Percentiles rank a stretch among this genome's conserved stretches.
phyloP scores from a whole-genome alignment of 2,329 filamentous ascomycete genomes.

The Phoma sp. region DNA sequence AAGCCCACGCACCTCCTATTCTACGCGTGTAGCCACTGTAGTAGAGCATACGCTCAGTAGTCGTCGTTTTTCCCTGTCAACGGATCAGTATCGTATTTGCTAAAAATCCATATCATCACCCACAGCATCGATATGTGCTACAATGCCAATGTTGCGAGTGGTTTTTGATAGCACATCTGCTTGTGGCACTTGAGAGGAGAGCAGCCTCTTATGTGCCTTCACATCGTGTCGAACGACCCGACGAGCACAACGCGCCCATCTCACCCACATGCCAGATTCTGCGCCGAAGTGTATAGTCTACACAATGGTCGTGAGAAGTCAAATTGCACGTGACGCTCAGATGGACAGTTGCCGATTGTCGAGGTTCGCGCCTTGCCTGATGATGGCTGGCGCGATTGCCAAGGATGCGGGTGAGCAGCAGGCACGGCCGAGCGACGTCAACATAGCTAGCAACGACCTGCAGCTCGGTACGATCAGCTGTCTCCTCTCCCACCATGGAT shows the following conservation, averaged over 20 bases:
- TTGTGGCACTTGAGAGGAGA: conserved; percentile 32
- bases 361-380: conserved; percentile 36
- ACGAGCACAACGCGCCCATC: conserved; percentile 44
- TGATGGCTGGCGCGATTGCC: conserved; percentile 28
- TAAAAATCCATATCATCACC: not conserved
- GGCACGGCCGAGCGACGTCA: conserved; percentile 18
- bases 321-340: conserved; percentile 34
- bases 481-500: conserved; percentile 60
- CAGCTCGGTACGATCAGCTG: conserved; percentile 30
- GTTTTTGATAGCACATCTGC: conserved; percentile 63
- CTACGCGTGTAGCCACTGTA: conserved; percentile 89
- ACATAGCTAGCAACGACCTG: conserved; percentile 17
- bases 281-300: conserved; percentile 11
- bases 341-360: conserved; percentile 5
- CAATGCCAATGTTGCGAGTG: conserved; percentile 95
- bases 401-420: conserved; percentile 20
- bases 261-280: conserved; percentile 41
- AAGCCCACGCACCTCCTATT: conserved; percentile 66
- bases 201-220: conserved; percentile 34
- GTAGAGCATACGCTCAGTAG: conserved; percentile 98
- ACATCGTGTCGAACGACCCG: conserved; percentile 42
- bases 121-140: conserved; percentile 95
- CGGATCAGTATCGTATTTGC: conserved; percentile 4
- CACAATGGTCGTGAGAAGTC: conserved; percentile 4
- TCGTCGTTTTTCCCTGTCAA: conserved; percentile 85